Conservation (phyloP, 768 basidiomycete genomes). For the Hericium rajendrae region DNA sequence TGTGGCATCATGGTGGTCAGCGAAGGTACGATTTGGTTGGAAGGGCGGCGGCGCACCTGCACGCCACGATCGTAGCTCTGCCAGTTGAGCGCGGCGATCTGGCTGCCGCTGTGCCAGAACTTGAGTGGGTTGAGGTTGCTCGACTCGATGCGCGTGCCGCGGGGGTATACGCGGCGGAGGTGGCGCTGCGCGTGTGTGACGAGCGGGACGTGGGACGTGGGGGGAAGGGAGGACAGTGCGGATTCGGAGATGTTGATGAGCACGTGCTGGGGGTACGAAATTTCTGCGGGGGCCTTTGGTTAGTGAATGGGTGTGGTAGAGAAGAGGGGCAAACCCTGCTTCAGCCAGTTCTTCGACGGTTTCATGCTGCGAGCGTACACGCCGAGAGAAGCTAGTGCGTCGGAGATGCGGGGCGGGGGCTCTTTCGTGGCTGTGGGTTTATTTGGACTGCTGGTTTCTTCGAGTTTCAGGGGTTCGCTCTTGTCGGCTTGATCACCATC, state of each 20-base stretch:
- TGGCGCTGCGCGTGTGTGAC: constrained; percentile 33
- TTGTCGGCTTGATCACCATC: constrained; percentile 19
- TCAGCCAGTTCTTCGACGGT: constrained; percentile 41
- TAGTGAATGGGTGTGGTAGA: no score
- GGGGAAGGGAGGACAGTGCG: constrained; percentile 30
- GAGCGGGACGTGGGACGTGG: constrained; percentile 27
- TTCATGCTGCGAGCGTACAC: constrained; percentile 58
- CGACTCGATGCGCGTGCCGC: constrained; percentile 45
- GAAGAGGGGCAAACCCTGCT: neutral
- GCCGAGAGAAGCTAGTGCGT: constrained; percentile 44
- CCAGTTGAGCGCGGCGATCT: constrained; percentile 53
- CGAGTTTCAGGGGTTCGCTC: no score
- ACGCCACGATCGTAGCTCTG: constrained; percentile 48
- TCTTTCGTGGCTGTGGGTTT: neutral
- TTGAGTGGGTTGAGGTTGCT: constrained; percentile 42
- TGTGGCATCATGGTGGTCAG: constrained; percentile 18
- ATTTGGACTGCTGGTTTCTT: no score
- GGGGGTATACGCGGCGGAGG: constrained; percentile 48
- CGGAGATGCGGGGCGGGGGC: constrained; percentile 30
- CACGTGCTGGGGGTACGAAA: constrained; percentile 34
- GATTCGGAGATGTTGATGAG: constrained; percentile 57
- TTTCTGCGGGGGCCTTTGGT: constrained; percentile 18
- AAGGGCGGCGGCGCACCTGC: constrained; percentile 24
- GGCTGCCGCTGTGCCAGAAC: constrained; percentile 50
- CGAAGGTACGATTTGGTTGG: no score